phyloP scores from a whole-genome alignment of 164 flowering plant species.

The Liriodendron chinense region DNA sequence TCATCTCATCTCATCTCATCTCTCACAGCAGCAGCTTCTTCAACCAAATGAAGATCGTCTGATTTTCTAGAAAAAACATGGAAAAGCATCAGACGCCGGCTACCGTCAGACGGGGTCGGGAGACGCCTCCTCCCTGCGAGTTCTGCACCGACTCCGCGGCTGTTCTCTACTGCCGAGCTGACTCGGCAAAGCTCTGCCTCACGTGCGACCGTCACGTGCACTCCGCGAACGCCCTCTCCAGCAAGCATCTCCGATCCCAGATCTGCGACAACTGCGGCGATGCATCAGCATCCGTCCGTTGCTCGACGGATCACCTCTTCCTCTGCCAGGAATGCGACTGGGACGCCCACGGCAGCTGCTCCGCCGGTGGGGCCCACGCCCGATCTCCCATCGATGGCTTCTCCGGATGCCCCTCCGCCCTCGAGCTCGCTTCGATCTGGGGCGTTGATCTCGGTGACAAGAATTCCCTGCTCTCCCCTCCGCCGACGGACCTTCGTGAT shows the following conservation, averaged over 20 bases:
- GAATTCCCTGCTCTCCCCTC: slow-evolving; percentile 9
- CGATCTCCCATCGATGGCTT: slow-evolving; percentile 49
- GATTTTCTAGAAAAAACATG: neutral
- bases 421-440: slow-evolving; percentile 49
- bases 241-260: slow-evolving; percentile 56
- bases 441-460: slow-evolving; percentile 43
- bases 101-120: neutral
- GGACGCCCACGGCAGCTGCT: slow-evolving; percentile 58
- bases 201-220: slow-evolving; percentile 68
- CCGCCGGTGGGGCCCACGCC: slow-evolving; percentile 43
- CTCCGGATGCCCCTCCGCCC: slow-evolving; percentile 62
- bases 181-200: slow-evolving; percentile 76
- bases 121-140: slow-evolving; percentile 41
- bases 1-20: neutral
- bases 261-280: slow-evolving; percentile 67
- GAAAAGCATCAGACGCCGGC: neutral
- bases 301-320: slow-evolving; percentile 45
- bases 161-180: slow-evolving; percentile 74
- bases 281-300: slow-evolving; percentile 50
- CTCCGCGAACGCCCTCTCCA: slow-evolving; percentile 65
- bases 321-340: slow-evolving; percentile 70
- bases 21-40: no score
- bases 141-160: slow-evolving; percentile 56
- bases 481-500: neutral
- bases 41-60: neutral